These are phyloP conservation scores for Collybia sp. DNA, from an alignment of 768 basidiomycete genomes.

Conservation along the genomic window DNA sequence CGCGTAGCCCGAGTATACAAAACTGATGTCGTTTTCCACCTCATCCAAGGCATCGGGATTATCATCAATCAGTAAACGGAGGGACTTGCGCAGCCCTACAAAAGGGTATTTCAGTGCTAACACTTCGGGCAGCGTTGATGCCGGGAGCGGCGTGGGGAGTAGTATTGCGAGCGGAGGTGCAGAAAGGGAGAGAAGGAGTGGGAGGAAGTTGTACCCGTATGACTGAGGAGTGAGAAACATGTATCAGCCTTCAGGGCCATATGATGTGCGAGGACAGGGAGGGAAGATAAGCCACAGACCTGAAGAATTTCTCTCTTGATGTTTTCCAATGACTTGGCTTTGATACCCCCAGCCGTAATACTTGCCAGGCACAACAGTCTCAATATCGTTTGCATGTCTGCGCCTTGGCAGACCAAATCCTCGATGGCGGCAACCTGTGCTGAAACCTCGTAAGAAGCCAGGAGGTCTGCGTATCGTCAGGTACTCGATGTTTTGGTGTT, in stretches of 20 bases:
- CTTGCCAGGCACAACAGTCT: slow-evolving; percentile 85
- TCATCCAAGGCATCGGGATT: slow-evolving; percentile 71
- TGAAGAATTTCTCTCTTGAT: slow-evolving; percentile 92
- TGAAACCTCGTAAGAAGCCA: slow-evolving; percentile 84
- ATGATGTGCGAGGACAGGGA: slow-evolving; percentile 20
- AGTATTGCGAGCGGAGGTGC: slow-evolving; percentile 65
- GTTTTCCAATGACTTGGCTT: slow-evolving; percentile 78
- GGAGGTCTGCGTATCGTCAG: slow-evolving; percentile 57
- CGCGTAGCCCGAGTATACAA: slow-evolving; percentile 95
- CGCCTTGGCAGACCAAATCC: slow-evolving; percentile 84
- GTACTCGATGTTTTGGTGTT: background rate
- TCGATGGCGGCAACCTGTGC: slow-evolving; percentile 85
- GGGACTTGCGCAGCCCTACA: slow-evolving; percentile 66
- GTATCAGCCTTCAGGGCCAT: slow-evolving; percentile 14
- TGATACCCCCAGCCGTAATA: slow-evolving; percentile 82
- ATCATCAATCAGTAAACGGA: slow-evolving; percentile 92
- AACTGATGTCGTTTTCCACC: slow-evolving; percentile 91
- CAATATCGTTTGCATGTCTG: slow-evolving; percentile 73
- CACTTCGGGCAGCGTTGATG: slow-evolving; percentile 35
- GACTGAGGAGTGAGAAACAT: slow-evolving; percentile 29
- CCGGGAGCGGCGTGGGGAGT: slow-evolving; percentile 62
- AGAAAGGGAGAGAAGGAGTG: slow-evolving; percentile 60
- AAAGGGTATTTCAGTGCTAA: slow-evolving; percentile 65
- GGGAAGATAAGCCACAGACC: slow-evolving; percentile 23
- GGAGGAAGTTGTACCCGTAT: slow-evolving; percentile 73